Evolutionary conservation across 2,329 filamentous ascomycete species (phyloP).

Genomic region (Alternaria sp.): DNA sequence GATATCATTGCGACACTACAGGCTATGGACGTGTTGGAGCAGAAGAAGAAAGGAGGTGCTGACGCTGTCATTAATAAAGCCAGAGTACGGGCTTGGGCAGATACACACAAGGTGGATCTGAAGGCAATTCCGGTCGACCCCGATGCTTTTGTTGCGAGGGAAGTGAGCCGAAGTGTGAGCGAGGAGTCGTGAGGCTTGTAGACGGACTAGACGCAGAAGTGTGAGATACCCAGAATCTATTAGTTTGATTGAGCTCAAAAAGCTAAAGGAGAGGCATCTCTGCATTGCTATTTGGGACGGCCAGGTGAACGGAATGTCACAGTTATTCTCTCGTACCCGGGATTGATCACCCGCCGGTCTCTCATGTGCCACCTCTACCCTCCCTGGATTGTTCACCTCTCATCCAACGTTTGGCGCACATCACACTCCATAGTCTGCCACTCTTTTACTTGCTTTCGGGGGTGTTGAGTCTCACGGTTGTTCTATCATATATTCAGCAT

Average conservation of each 20-base stretch:
- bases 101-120: slow-evolving; percentile 66
- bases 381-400: background rate
- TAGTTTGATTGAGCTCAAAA: background rate
- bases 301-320: background rate
- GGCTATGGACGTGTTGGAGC: slow-evolving; percentile 76
- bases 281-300: background rate
- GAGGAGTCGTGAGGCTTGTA: slow-evolving; percentile 6
- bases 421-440: background rate
- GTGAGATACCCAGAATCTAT: background rate
- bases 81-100: slow-evolving; percentile 71
- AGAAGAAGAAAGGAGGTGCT: slow-evolving; percentile 57
- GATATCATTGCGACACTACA: slow-evolving; percentile 81
- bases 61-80: slow-evolving; percentile 63
- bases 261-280: background rate
- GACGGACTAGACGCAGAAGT: background rate
- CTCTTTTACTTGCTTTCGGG: background rate
- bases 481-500: background rate
- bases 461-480: background rate
- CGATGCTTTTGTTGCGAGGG: slow-evolving; percentile 74
- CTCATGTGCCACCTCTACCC: background rate
- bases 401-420: background rate
- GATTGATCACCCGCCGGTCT: background rate
- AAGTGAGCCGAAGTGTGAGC: slow-evolving; percentile 38
- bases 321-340: background rate
- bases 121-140: slow-evolving; percentile 69